Percentiles rank a stretch among this genome's conserved stretches.
phyloP scores from a whole-genome alignment of 225 moss, liverwort and hornwort species.

The Asterella californica region DNA sequence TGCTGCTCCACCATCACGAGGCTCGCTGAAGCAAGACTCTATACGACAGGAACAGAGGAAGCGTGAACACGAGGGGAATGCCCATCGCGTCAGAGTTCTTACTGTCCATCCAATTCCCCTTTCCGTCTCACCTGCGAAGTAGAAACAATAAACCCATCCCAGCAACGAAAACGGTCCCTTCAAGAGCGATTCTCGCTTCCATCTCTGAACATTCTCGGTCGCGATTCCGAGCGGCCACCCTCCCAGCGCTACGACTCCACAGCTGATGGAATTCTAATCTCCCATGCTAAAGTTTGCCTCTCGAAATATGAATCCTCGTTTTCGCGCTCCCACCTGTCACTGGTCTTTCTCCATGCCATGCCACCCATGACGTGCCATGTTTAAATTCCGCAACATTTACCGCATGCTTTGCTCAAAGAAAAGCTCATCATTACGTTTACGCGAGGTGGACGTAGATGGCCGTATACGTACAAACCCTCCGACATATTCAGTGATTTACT shows the following conservation, averaged over 20 bases:
- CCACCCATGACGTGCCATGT: background rate
- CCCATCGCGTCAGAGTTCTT: background rate
- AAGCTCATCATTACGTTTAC: background rate
- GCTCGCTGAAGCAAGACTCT: background rate
- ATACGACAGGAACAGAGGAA: background rate
- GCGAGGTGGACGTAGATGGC: background rate
- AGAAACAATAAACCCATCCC: background rate
- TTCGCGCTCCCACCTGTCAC: background rate
- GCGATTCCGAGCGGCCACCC: no score
- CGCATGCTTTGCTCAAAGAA: background rate
- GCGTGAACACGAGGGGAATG: constrained; percentile 1
- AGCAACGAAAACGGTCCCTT: background rate
- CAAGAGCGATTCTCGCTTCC: background rate
- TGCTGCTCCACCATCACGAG: background rate
- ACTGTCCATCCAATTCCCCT: background rate
- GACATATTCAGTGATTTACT: no score
- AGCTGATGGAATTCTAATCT: constrained; percentile 1
- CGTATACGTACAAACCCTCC: background rate
- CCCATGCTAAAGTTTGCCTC: background rate
- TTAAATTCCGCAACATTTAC: constrained; percentile 10
- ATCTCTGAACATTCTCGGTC: background rate
- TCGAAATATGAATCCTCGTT: background rate
- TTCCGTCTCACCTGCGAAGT: background rate
- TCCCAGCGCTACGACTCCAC: constrained; percentile 7
- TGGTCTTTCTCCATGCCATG: background rate